These are phyloP conservation scores for Phytopythium kandeliae DNA, from an alignment of 352 stramenopile species.

Conservation along the genomic window DNA sequence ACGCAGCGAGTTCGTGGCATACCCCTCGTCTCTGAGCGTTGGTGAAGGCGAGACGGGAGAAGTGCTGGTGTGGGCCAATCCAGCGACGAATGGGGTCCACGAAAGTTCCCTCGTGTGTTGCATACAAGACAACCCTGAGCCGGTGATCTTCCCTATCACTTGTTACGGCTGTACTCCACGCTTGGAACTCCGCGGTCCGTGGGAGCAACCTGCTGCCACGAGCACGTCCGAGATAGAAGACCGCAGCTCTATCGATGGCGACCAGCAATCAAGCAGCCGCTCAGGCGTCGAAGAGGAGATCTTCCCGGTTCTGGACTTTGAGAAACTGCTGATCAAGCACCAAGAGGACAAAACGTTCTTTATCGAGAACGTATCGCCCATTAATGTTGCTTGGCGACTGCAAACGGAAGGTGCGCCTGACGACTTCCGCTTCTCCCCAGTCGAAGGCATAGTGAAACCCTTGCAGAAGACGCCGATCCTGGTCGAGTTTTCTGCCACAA, in stretches of 20 bases:
- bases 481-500: conserved; percentile 65
- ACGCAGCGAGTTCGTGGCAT: conserved; percentile 55
- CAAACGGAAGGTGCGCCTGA: conserved; percentile 19
- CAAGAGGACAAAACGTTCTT: conserved; percentile 86
- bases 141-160: conserved; percentile 79
- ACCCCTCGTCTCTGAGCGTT: conserved; percentile 70
- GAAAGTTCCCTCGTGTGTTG: conserved; percentile 86
- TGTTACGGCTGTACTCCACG: conserved; percentile 82
- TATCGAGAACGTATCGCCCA: conserved; percentile 75
- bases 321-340: conserved; percentile 86
- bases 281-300: not conserved
- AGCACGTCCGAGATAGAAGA: conserved; percentile 45
- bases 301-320: conserved; percentile 81
- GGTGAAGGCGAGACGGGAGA: conserved; percentile 88
- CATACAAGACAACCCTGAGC: conserved; percentile 88
- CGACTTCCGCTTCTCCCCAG: conserved; percentile 73
- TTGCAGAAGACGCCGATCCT: conserved; percentile 55
- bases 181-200: conserved; percentile 78
- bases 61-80: conserved; percentile 89
- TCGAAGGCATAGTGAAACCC: conserved; percentile 66
- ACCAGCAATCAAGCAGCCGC: not conserved
- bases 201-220: conserved; percentile 58
- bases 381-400: conserved; percentile 76
- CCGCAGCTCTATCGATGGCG: conserved; percentile 10
- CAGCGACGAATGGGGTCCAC: conserved; percentile 44